Base-by-base conservation (phyloP, 352 stramenopile genomes). In the Globisporangium parvum region DNA sequence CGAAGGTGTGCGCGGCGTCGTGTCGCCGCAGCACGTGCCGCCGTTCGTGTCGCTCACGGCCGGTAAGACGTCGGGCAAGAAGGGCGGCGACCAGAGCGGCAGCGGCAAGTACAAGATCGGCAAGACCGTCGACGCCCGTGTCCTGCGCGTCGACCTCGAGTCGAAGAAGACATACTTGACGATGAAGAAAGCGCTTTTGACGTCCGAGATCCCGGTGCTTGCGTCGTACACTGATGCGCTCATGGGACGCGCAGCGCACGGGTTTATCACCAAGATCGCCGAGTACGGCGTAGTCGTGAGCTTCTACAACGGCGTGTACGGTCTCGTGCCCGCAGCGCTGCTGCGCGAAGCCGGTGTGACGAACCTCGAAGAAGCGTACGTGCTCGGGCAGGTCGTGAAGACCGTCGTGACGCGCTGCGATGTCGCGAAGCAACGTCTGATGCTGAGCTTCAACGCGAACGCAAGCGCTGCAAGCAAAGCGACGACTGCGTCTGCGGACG, bases 251-350 rank as follows among this genome's bases (percentile, higher is more conserved):
- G 66, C 96, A 6, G 80, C 77, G 2, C 81, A 91, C 52, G 95
- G 96, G 15, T 98, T 96, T 67, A 87, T 98, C 54, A 97, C 92
- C 18, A 98, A 96, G 64, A 88, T 98, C 42, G 91, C 93, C 55
- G 77, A 96, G 23, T 92, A 88, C 55, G 91, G 93, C 23, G 70
- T 98, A 17, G 93, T 94, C 55, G 90, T 98, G 26, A 98, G 82
- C 42, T 98, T 98, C 65, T 98, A 95, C 80, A 96, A 97, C 66
- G 92, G 93, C 53, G 91, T 98, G 24, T 96, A 98, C 65, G 96
- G 96, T 26, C 70, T 96, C 33, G 90, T 98, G 6, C 88, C 86
- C 0, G 88, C 89, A 2, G 80, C 76, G 44, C 80, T 93, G 56
- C 67, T 98, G 26, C 74, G 79, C 26, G 66, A 88, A 45, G 85